phyloP scores from a whole-genome alignment of 2,329 filamentous ascomycete species.

The Endoconidiophora polonica region DNA sequence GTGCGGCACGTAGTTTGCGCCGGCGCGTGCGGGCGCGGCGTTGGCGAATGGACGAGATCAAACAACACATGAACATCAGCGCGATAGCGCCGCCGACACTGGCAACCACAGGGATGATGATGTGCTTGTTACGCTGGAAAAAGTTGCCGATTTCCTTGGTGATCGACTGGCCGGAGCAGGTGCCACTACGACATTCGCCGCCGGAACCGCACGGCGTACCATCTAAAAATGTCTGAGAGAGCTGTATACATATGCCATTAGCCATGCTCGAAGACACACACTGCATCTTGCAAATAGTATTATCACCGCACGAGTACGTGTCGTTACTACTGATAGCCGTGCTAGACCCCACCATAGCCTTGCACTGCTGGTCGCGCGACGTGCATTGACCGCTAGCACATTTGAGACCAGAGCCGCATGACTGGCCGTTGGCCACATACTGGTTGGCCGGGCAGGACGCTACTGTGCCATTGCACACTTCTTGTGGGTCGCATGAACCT shows the following conservation, averaged over 20 bases:
- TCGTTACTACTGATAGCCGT: conserved; percentile 58
- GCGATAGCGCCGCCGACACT: conserved; percentile 59
- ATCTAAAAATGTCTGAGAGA: conserved; percentile 87
- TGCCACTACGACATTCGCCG: conserved; percentile 62
- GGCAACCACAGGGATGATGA: conserved; percentile 65
- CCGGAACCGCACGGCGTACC: conserved; percentile 72
- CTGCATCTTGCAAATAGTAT: conserved; percentile 50
- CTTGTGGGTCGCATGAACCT: conserved; percentile 69
- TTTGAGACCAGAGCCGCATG: conserved; percentile 52
- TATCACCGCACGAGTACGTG: conserved; percentile 54
- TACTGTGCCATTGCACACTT: conserved; percentile 59
- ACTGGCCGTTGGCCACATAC: conserved; percentile 50
- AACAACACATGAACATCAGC: conserved; percentile 52
- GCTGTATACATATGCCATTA: conserved; percentile 47
- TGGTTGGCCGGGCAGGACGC: conserved; percentile 60
- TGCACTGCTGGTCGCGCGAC: conserved; percentile 77
- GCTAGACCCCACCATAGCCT: conserved; percentile 61
- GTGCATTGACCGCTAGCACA: conserved; percentile 94
- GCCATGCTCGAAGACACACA: conserved; percentile 59
- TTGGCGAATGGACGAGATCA: conserved; percentile 25
- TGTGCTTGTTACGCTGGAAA: conserved; percentile 58
- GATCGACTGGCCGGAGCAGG: conserved; percentile 55
- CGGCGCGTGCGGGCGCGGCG: background rate
- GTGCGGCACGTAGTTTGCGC: background rate
- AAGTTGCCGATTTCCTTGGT: conserved; percentile 56